phyloP scores from a whole-genome alignment of 208 protist species.

The Trypanosoma conorhini region DNA sequence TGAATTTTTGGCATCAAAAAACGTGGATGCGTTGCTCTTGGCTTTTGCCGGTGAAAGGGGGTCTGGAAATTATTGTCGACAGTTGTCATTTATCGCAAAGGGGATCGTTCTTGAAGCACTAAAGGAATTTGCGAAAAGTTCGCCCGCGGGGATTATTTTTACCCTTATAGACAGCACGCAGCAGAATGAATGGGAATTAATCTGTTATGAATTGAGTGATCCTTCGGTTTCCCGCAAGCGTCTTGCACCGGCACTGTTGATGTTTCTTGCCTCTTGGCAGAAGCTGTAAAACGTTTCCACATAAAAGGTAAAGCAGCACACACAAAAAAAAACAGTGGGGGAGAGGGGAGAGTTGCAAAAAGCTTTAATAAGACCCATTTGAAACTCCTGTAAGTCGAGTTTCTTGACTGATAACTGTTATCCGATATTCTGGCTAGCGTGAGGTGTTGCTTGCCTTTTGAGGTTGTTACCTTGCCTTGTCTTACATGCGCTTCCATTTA shows the following conservation, averaged over 20 bases:
- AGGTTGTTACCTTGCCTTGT: not conserved
- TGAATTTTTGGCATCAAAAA: constrained; percentile 39
- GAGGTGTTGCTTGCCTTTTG: constrained; percentile 13
- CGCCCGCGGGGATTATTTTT: constrained; percentile 37
- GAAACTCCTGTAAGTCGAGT: too few relatives aligned
- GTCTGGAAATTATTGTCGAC: constrained; percentile 49
- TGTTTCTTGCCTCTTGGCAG: constrained; percentile 49
- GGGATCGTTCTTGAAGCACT: constrained; percentile 37
- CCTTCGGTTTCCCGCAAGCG: constrained; percentile 74
- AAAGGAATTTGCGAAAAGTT: constrained; percentile 36
- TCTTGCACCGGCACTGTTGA: constrained; percentile 55
- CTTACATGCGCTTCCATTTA: not conserved
- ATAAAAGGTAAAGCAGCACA: not conserved
- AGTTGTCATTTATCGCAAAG: constrained; percentile 54
- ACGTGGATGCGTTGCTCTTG: constrained; percentile 63
- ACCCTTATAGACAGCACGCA: constrained; percentile 23
- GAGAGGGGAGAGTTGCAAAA: not conserved
- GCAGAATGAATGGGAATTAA: constrained; percentile 30
- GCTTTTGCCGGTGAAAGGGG: constrained; percentile 61
- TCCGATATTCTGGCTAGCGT: not conserved
- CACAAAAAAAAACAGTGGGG: not conserved
- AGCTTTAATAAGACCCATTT: not conserved
- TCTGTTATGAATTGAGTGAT: constrained; percentile 69
- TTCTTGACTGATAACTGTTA: not conserved
- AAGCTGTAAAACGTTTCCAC: constrained; percentile 3